Evolutionary conservation across 176 grass and related monocot species (phyloP).

Genomic region (Poa annua): DNA sequence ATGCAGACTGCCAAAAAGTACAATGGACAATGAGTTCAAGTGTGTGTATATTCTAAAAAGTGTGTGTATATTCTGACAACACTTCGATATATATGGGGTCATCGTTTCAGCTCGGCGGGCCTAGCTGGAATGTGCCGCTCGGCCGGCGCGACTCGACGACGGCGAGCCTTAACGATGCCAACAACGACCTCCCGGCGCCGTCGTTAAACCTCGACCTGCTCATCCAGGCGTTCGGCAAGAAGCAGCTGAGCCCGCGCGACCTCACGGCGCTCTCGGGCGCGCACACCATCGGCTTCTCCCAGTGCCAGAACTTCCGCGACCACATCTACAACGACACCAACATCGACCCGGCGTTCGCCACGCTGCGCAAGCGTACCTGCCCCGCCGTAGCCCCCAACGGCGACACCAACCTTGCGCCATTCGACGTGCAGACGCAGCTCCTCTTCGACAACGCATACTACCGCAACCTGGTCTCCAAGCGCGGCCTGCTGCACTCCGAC

Average conservation of each 20-base stretch:
- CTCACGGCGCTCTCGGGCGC: conserved; percentile 79
- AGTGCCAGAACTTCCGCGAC: conserved; percentile 63
- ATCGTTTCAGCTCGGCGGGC: conserved; percentile 65
- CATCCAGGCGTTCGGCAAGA: conserved; percentile 47
- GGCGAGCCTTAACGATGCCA: conserved; percentile 52
- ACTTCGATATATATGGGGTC: too few species aligned
- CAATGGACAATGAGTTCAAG: too few species aligned
- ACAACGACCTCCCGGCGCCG: conserved; percentile 60
- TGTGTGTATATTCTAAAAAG: not conserved
- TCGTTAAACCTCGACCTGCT: conserved; percentile 43
- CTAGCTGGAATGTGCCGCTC: conserved; percentile 62
- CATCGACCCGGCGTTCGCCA: conserved; percentile 53
- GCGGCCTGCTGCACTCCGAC: conserved; percentile 74
- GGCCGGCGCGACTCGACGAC: conserved; percentile 74
- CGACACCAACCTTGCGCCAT: conserved; percentile 55
- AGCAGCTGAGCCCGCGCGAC: conserved; percentile 56
- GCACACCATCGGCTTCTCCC: conserved; percentile 77
- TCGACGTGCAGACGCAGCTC: conserved; percentile 54
- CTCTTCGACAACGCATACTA: conserved; percentile 74
- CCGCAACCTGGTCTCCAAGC: conserved; percentile 45
- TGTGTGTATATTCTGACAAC: not conserved
- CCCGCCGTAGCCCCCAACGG: not conserved
- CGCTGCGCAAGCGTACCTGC: conserved; percentile 40
- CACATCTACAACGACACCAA: conserved; percentile 70
- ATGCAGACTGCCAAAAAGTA: not conserved